Evolutionary conservation across 2,329 filamentous ascomycete species (phyloP).

Genomic region (Atkinsonella texensis): DNA sequence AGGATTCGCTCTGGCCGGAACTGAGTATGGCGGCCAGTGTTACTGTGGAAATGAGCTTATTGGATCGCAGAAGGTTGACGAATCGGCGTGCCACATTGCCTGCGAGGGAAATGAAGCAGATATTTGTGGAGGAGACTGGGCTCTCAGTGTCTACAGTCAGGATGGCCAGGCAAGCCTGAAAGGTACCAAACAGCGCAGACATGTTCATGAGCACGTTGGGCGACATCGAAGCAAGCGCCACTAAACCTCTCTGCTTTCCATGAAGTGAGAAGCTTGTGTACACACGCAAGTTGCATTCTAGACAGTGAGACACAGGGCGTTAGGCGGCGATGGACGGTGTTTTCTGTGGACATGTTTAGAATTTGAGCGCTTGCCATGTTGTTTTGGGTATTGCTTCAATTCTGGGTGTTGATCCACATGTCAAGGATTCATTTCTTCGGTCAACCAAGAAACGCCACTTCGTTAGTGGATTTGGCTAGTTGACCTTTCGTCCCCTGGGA

Average conservation of each 20-base stretch:
- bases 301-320: too few relatives aligned
- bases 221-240: conserved; percentile 21
- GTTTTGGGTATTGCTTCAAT: neutral
- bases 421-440: neutral
- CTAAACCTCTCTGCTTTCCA: conserved; percentile 6
- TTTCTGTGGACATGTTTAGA: neutral
- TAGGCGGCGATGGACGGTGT: too few relatives aligned
- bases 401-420: neutral
- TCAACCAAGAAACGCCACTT: neutral
- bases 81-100: conserved; percentile 27
- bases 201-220: conserved; percentile 24
- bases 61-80: conserved; percentile 28
- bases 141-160: conserved; percentile 32
- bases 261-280: neutral
- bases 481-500: neutral
- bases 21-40: conserved; percentile 41
- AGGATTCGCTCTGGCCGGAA: conserved; percentile 33
- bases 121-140: conserved; percentile 37
- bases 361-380: neutral
- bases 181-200: conserved; percentile 21
- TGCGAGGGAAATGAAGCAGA: conserved; percentile 37
- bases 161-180: conserved; percentile 19
- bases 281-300: neutral
- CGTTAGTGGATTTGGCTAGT: neutral
- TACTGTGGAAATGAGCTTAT: conserved; percentile 32